Base-by-base conservation (phyloP, 768 basidiomycete species). In the Vishniacozyma victoriae region DNA sequence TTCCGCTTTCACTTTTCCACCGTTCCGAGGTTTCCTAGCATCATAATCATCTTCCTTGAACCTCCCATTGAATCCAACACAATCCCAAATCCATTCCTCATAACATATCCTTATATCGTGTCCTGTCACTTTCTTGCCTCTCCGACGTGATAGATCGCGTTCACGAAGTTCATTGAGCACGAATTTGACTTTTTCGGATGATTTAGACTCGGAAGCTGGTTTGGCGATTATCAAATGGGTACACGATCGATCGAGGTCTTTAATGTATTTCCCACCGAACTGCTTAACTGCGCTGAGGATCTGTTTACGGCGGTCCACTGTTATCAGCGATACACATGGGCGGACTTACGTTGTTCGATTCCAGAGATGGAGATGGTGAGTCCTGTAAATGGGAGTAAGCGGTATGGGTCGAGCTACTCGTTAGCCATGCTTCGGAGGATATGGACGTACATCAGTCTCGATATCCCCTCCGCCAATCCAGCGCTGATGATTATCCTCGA, bases 71-170 rank as follows among this genome's bases (percentile, higher is more conserved):
- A 81, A 87, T 35, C 83, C 81, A 2, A 92, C 60, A 22, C 80
- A 92, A 62, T 95, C 91, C 88, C 88, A 92, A 48, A 95, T 85
- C 92, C 92, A 96, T 54, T 93, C 90, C 62, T 92, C 89, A 86
- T 91, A 93, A 1, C 95, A 81, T 36, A 79, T 76, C 4, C 83
- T 84, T 68, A 87, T 86, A 26, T 81, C 79, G 18, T 76, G 75
- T 15, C 75, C 41, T 11, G 46, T 52, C 67, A 63, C 85, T 85
- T 54, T 55, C 26, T 60, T 56, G 2, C 58, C 56, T 40, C 50
- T 43, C 31, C 57, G 26, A 35, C 48, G 27, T 16, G 44, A 25
- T 18, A 40, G 40, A 41, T 63, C 62, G 11, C 55, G 24, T 13
- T 48, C 41, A 11, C 44, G 45, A 16, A 60, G 50, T 39, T 62